phyloP scores from a whole-genome alignment of 306 rosid species.

The Vigna radiata region DNA sequence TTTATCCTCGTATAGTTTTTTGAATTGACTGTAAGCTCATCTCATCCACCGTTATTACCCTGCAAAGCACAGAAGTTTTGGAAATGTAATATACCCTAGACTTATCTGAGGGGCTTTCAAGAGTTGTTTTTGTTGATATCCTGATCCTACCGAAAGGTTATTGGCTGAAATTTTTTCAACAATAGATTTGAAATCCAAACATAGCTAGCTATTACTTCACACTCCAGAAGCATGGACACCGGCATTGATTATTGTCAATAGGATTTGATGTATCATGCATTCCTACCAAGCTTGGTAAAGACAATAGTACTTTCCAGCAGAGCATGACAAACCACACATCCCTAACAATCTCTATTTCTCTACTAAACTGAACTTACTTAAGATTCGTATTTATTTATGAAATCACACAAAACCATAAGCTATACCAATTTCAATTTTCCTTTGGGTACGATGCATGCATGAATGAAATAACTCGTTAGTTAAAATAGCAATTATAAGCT shows the following conservation, averaged over 20 bases:
- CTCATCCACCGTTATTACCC: too few relatives aligned
- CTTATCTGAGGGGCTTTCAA: too few relatives aligned
- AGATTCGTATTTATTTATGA: not conserved
- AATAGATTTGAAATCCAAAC: slow-evolving; percentile 21
- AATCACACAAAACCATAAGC: not conserved
- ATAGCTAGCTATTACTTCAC: slow-evolving; percentile 3
- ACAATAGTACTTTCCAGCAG: not conserved
- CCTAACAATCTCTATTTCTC: not conserved
- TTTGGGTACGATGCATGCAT: not conserved
- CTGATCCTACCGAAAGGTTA: not conserved
- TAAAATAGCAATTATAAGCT: not conserved
- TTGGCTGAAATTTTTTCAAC: not conserved
- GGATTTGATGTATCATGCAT: not conserved
- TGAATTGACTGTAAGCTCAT: too few relatives aligned
- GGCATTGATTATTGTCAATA: not conserved
- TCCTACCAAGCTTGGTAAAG: not conserved
- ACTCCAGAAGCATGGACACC: not conserved
- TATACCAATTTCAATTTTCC: not conserved
- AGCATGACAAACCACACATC: not conserved
- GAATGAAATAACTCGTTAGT: not conserved
- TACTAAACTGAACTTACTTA: not conserved
- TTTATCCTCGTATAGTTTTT: too few relatives aligned
- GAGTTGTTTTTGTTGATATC: not conserved
- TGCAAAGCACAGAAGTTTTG: too few relatives aligned
- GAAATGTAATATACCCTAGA: too few relatives aligned